phyloP scores from a whole-genome alignment of 2,329 filamentous ascomycete species.

The Ophioceras dolichostomum region DNA sequence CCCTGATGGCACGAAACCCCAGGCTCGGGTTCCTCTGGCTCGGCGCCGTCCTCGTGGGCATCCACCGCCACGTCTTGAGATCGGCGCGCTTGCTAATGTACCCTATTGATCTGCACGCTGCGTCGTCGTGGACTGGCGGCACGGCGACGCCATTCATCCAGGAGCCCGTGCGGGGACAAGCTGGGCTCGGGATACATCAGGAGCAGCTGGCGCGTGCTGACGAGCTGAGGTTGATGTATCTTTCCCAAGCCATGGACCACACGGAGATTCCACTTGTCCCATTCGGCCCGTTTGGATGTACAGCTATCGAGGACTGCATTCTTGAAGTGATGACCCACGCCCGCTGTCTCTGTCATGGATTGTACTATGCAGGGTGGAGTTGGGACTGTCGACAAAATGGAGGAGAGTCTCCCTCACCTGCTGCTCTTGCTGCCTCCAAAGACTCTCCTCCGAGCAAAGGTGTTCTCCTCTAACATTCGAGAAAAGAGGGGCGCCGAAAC shows the following conservation, averaged over 20 bases:
- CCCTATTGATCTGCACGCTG: constrained; percentile 1
- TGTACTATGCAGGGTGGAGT: neutral
- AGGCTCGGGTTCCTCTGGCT: constrained; percentile 5
- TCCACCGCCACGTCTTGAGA: constrained; percentile 1
- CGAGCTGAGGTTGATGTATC: neutral
- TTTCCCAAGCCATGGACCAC: neutral
- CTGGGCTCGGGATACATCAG: neutral
- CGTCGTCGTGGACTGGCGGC: neutral
- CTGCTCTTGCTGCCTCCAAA: too few relatives aligned
- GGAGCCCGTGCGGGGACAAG: neutral
- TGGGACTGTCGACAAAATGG: too few relatives aligned
- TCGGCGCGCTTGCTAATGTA: constrained; percentile 3
- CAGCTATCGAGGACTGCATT: neutral
- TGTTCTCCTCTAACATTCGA: too few relatives aligned
- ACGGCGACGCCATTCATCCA: neutral
- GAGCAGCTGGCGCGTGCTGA: neutral
- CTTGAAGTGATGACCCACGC: neutral
- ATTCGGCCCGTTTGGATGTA: neutral
- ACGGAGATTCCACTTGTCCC: neutral
- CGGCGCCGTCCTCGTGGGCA: constrained; percentile 2
- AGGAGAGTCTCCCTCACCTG: too few relatives aligned
- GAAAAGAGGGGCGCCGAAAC: too few relatives aligned
- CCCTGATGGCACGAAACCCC: constrained; percentile 4
- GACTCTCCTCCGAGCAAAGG: too few relatives aligned
- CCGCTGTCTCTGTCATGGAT: neutral